A percentile compares a stretch with the other conserved stretches of the same genome.
Conservation (phyloP, 2,329 filamentous ascomycete genomes). For the Diaporthe humulicola region DNA sequence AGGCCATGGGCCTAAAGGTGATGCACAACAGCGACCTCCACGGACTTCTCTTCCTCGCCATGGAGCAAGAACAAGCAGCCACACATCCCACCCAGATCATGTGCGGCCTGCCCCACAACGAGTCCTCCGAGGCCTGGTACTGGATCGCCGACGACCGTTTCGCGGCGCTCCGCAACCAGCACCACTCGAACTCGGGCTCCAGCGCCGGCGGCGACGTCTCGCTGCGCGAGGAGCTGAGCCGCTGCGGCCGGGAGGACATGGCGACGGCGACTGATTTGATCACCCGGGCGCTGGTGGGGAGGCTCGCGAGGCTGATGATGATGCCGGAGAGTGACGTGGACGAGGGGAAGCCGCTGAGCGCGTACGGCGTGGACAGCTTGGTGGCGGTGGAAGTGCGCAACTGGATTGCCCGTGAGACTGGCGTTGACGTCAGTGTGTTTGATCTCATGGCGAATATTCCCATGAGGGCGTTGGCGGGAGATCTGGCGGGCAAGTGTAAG, state of each 20-base stretch:
- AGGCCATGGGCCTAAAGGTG: slow-evolving; percentile 14
- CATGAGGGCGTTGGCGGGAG: slow-evolving; percentile 18
- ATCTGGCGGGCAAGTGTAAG: slow-evolving; percentile 12
- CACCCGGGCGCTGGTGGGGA: slow-evolving; percentile 40
- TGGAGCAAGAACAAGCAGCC: neutral
- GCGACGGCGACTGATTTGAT: slow-evolving; percentile 38
- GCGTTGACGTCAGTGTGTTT: slow-evolving; percentile 16
- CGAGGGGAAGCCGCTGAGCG: slow-evolving; percentile 41
- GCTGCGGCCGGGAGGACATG: neutral
- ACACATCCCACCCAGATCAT: slow-evolving; percentile 29
- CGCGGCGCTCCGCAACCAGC: slow-evolving; percentile 19
- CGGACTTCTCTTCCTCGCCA: neutral
- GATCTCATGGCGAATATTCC: slow-evolving; percentile 34
- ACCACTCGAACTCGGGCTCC: neutral
- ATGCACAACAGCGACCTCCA: slow-evolving; percentile 31
- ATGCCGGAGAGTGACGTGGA: slow-evolving; percentile 44
- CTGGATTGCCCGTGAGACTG: slow-evolving; percentile 6
- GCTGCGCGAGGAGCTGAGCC: slow-evolving; percentile 29
- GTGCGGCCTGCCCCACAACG: slow-evolving; percentile 19
- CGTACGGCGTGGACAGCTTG: slow-evolving; percentile 49
- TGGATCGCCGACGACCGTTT: slow-evolving; percentile 30
- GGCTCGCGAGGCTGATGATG: slow-evolving; percentile 46
- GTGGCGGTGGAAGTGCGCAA: slow-evolving; percentile 50
- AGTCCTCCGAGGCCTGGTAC: slow-evolving; percentile 23
- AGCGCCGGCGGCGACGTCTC: neutral